Evolutionary conservation across 2,329 filamentous ascomycete genomes (phyloP).

Genomic region (Aureobasidium sp.): DNA sequence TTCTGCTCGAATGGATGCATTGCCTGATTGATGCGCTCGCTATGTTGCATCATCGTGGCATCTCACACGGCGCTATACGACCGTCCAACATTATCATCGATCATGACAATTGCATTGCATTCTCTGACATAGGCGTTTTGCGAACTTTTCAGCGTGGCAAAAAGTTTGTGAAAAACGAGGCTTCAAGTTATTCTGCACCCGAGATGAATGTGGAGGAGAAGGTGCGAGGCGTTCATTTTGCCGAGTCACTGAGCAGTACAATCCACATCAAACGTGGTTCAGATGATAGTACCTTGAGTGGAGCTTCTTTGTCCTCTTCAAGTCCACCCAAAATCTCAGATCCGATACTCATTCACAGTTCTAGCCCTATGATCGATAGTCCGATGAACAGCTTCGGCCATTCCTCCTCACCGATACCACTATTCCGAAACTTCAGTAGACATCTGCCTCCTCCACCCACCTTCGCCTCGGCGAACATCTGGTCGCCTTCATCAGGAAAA

Average conservation of each 20-base stretch:
- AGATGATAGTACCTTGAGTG: neutral
- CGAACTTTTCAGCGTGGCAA: slow-evolving; percentile 43
- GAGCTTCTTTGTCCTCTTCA: neutral
- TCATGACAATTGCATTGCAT: slow-evolving; percentile 55
- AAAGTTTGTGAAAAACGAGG: slow-evolving; percentile 55
- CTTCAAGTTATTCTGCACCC: slow-evolving; percentile 64
- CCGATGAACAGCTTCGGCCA: neutral
- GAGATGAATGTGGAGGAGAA: slow-evolving; percentile 31
- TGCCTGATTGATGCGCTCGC: slow-evolving; percentile 62
- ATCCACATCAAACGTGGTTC: neutral
- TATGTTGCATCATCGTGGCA: slow-evolving; percentile 55
- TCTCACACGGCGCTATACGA: slow-evolving; percentile 59
- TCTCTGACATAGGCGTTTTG: slow-evolving; percentile 49
- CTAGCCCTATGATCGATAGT: neutral
- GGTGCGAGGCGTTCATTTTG: neutral
- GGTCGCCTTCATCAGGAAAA: neutral
- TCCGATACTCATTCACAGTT: neutral
- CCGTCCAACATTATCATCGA: slow-evolving; percentile 63
- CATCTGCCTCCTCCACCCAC: slow-evolving; percentile 14
- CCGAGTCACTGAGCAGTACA: neutral
- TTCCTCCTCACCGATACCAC: neutral
- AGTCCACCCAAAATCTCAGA: neutral
- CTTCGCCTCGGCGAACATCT: slow-evolving; percentile 10
- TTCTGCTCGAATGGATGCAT: slow-evolving; percentile 66
- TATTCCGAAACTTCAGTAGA: slow-evolving; percentile 28